Evolutionary conservation across 176 grass and related monocot genomes (phyloP).

Genomic region (Coix lacrymajobi): DNA sequence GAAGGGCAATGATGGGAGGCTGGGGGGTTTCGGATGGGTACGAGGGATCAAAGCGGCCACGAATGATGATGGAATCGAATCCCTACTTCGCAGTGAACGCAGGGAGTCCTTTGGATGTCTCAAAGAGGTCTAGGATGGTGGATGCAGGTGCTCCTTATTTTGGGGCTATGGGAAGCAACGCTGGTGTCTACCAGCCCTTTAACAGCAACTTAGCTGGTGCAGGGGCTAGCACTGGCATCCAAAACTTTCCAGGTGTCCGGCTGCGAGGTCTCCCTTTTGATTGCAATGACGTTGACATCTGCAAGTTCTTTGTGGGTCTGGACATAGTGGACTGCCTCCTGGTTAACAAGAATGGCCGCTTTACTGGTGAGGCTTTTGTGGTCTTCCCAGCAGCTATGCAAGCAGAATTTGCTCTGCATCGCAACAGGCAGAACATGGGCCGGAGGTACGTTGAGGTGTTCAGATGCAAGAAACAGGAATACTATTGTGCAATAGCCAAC

Average conservation of each 20-base stretch:
- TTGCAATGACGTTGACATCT: slow-evolving; percentile 76
- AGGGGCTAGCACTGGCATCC: slow-evolving; percentile 42
- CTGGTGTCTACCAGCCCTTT: slow-evolving; percentile 46
- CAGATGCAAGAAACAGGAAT: slow-evolving; percentile 90
- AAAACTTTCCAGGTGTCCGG: slow-evolving; percentile 71
- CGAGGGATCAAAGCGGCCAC: slow-evolving; percentile 94
- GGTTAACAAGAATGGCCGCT: slow-evolving; percentile 78
- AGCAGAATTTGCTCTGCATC: slow-evolving; percentile 69
- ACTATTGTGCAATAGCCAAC: slow-evolving; percentile 68
- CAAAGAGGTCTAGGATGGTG: slow-evolving; percentile 73
- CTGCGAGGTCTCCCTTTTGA: slow-evolving; percentile 87
- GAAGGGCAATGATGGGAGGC: slow-evolving; percentile 90
- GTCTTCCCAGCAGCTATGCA: slow-evolving; percentile 69
- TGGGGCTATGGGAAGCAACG: slow-evolving; percentile 36
- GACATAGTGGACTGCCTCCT: slow-evolving; percentile 81
- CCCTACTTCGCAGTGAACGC: slow-evolving; percentile 96
- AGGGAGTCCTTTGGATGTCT: slow-evolving; percentile 55
- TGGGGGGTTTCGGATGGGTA: slow-evolving; percentile 91
- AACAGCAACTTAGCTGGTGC: slow-evolving; percentile 36
- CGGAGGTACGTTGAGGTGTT: slow-evolving; percentile 95
- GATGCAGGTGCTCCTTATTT: slow-evolving; percentile 59
- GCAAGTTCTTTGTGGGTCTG: slow-evolving; percentile 80
- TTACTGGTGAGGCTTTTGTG: slow-evolving; percentile 80
- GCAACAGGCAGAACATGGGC: slow-evolving; percentile 88
- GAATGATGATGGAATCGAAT: slow-evolving; percentile 99